Base-by-base conservation (phyloP, 305 asterid genomes). In the Salvia sclarea region DNA sequence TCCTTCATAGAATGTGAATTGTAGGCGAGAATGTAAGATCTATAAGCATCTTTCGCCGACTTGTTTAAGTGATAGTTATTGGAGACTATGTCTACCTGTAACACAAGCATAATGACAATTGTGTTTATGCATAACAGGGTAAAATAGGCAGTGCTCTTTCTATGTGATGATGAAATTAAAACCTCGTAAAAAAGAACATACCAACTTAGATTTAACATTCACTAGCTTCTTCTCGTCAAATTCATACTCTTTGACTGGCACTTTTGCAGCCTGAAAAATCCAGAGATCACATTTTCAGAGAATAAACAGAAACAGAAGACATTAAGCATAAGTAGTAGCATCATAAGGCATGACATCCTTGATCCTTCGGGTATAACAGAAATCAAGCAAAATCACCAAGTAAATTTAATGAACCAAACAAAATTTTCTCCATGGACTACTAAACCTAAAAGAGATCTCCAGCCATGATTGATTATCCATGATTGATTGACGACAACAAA, bases 1-100 rank as follows among this genome's bases (percentile, higher is more conserved):
- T 95, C 98, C 81, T 95, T 89, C 99, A 85, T 81, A 43, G 99
- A 84, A 78, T 91, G 99, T 1, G 98, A 89, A 74, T 91, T 86
- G 76, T 94, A 94, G 0, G 99, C 90, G 58, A 86, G 83, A 43
- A 91, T 80, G 71, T 91, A 95, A 61, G 96, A 75, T 78, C 95
- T 83, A 80, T 95, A 95, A 6, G 98, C 99, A 45, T 91, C 99
- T 84, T 88, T 95, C 33, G 99, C 99, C 0, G 94, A 89, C 81
- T 95, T 86, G 69, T 88, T 87, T 80, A 95, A 63, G 60, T 89
- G 75, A 78, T 84, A 87, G 77, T 95, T 91, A 63, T 76, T 80
- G 28, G 88, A 57, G n/a, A 95, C 84, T 83, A 89, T 66, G 78
- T 79, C 83, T 70, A 79, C 96, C 99, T 94, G 92, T 71, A 83